Base-by-base conservation (phyloP, 2,329 filamentous ascomycete genomes). In the Aspergillus pseudonomiae region DNA sequence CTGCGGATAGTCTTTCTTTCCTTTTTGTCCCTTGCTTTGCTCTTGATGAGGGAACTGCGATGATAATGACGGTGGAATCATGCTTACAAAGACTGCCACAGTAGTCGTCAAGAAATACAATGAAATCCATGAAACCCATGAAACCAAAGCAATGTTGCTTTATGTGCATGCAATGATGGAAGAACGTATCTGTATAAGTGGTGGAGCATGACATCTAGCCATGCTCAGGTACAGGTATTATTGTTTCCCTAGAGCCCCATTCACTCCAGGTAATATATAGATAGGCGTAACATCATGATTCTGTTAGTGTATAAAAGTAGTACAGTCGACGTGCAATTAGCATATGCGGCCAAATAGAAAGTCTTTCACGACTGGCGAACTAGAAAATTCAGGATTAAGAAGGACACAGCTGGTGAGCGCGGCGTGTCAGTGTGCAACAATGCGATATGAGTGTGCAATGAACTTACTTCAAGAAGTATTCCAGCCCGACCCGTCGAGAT, bases 401-500 rank as follows among this genome's bases (percentile, higher is more conserved):
- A 98, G 80, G 65, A 97, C 89, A 80, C 94, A 97, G 75, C 93
- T 96, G 19, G 34, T 16, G 48, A 28, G 57, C 19, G 39, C 11
- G 30, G 45, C 12, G 11, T 28, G 32, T 52, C 24, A 64, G 30
- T 21, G 41, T 21, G 16, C 16, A 7, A 52, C 9, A 30, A 21
- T 1, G 34, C 28, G 41, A 30, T 26, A 62, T 50, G 19, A 28
- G 26, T 24, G 61, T 34, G n/a, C 19, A 11, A 24, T 5, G 6
- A 32, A 83, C 91, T 65, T 81, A 96, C 93, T 96, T 96, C 60
- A 99, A 81, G 75, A 98, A 99, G 75, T 98, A 97, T 74, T 92
- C 89, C 63, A 99, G 82, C 6, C 94, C 94, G 48, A 88, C 85
- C 69, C 92, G 88, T 72, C 95, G 86, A 73, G 90, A 89, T 77